These are phyloP conservation scores for Exobasidium rhododendri DNA, from an alignment of 1,284 basidiomycete genomes.

Conservation along the genomic window DNA sequence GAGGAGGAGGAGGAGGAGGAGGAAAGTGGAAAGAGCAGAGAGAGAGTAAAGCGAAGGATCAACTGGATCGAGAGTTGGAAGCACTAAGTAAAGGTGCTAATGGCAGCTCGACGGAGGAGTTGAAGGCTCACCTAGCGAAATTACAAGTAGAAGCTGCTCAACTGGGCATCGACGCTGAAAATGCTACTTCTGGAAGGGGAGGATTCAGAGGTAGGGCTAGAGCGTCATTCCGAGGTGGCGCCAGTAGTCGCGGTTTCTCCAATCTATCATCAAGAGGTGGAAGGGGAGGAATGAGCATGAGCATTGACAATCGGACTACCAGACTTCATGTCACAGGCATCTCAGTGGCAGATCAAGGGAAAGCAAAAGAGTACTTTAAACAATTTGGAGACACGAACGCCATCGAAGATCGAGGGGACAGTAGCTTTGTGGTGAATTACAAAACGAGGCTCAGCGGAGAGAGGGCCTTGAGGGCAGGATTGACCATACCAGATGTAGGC, in stretches of 20 bases:
- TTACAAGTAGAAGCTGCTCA: slow-evolving; percentile 80
- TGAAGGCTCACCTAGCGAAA: slow-evolving; percentile 74
- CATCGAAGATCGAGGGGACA: slow-evolving; percentile 23
- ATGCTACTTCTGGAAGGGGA: slow-evolving; percentile 49
- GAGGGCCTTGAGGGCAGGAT: slow-evolving; percentile 39
- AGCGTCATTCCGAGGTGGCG: slow-evolving; percentile 57
- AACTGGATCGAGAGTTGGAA: slow-evolving; percentile 63
- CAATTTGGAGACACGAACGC: slow-evolving; percentile 39
- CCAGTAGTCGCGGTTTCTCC: slow-evolving; percentile 61
- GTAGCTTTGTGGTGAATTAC: slow-evolving; percentile 26
- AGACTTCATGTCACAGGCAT: slow-evolving; percentile 72
- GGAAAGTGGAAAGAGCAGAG: slow-evolving; percentile 63
- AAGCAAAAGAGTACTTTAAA: slow-evolving; percentile 74
- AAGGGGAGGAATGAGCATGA: slow-evolving; percentile 63
- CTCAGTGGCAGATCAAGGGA: slow-evolving; percentile 58
- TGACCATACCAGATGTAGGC: slow-evolving; percentile 39
- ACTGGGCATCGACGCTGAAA: slow-evolving; percentile 65
- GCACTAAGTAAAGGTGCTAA: slow-evolving; percentile 56
- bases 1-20: slow-evolving; percentile 47
- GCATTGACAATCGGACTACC: slow-evolving; percentile 84
- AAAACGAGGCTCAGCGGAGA: slow-evolving; percentile 41
- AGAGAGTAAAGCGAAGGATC: slow-evolving; percentile 70
- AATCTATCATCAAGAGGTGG: slow-evolving; percentile 58
- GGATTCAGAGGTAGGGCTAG: slow-evolving; percentile 57
- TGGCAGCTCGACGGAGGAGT: slow-evolving; percentile 66